Evolutionary conservation across 2,329 filamentous ascomycete genomes (phyloP), one percentile per base, ranked within the genome.

Genomic region (Polytolypa hystricis): DNA sequence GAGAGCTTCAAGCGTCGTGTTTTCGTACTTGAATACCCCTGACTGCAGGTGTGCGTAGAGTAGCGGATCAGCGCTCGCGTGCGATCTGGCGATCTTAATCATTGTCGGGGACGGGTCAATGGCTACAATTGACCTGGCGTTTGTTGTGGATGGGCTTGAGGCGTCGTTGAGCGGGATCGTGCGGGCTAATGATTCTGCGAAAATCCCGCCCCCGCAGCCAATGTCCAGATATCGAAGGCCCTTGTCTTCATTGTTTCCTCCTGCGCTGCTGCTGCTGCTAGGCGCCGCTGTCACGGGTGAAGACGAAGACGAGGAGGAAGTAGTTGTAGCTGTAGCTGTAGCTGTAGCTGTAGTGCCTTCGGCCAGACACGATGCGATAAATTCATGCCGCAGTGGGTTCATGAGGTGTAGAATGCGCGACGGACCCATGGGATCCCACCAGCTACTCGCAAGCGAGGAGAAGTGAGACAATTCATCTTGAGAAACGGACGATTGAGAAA

Each of bases 381-480:
- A 96, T 62, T 86, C 79, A 65, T 96, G 87, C 21, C 91, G 86
- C 30, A 94, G 75, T 2, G 91, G 91, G 64, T 98, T 96, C 89
- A 98, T 96, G 47, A 94, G 79, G 61, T 98, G 91, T 2, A 98
- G 77, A 40, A 95, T 77, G 26, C 89, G 78, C 3, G 86, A 95
- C 5, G 89, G 81, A 35, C 91, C 91, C 55, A 94, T 79, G 1
- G 89, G 84, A 61, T 96, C 87, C 91, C 91, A 98, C 91, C 91
- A 98, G 51, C 81, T 81, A 47, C 83, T 84, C 46, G 91, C 91
- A 52, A 98, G 84, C 44, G 78, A 77, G 54, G 86, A 86, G 73
- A 98, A 98, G 67, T 98, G 91, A 12, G 82, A 83, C 46, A 98
- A 77, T 66, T 98, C 89, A 47, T 80, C 75, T 36, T 83, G 74